Evolutionary conservation across 805 yeast species (phyloP), one percentile per base, ranked within the genome.

Genomic region (Saturnispora quitensis): DNA sequence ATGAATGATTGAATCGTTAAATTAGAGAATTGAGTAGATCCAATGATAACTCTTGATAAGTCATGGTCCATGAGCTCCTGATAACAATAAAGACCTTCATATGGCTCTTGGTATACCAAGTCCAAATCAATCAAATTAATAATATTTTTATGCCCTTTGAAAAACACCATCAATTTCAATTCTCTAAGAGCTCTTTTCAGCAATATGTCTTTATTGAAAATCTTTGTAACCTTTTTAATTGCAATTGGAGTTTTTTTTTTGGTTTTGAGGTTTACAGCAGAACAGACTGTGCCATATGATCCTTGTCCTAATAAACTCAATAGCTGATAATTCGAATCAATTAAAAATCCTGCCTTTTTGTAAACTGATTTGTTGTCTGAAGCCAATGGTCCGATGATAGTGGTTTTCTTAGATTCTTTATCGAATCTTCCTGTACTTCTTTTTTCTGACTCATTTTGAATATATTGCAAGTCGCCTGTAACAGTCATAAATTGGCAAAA

Each of bases 41-140:
- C 83, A 58, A 84, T 85, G 40, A 90, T 84, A n/a, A 90, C 89
- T 53, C 79, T 72, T 1, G 90, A 84, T 56, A 90, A 71, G 65
- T 90, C 97, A 62, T 77, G 83, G 58, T 87, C 95, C 59, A 86
- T 80, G 53, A 86, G 71, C 62, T 90, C 97, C 64, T 89, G 95
- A 63, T 82, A 85, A 64, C 96, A 86, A 63, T 90, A 90, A 27
- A 90, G 73, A 0, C 98, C 98, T 54, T 86, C 91, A 64, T 76
- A 88, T 0, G 91, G 93, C 51, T 74, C 71, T 27, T 72, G 68
- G 43, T 75, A 69, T 15, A 87, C 81, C 27, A 89, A 68, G 61
- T 89, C 96, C 43, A 86, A 72, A 60, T 89, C 95, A 20, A 86
- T 66, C 48, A 90, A 70, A 40, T 77, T 77, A 20, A 89, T 81